Evolutionary conservation across 2,329 filamentous ascomycete species (phyloP), one percentile per base, ranked within the genome.

Genomic region (Grosmannia clavigera): DNA sequence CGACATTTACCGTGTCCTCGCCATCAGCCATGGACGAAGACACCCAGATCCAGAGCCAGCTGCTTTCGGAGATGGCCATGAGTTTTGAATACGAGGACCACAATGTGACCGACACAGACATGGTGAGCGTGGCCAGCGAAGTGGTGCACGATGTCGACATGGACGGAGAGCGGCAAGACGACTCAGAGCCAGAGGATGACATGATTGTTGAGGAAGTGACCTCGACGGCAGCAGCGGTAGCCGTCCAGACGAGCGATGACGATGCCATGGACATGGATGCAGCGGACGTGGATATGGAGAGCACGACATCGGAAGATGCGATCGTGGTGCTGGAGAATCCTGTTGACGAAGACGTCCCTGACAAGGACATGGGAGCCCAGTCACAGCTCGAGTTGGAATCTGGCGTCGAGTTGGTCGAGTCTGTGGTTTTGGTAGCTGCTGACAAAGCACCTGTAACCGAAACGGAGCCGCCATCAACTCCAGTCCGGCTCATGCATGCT

Each of bases 41-140:
- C 46, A 58, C 63, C 5, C 61, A 65, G 52, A 57, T 65, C 11
- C 61, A 65, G 58, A 64, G 64, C 48, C 64, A 65, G 60, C 43
- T 65, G 10, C 29, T 64, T 46, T 61, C 63, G 19, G 64, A 65
- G 48, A 60, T 65, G 60, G 62, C 59, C 0, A 63, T 65, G 60
- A 63, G 61, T 51, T 61, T 63, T 7, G 61, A 65, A 38, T 12
- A 60, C 22, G 22, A 48, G 5, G 12, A 40, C 50, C 7, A 1
- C 51, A 7, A 56, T 7, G 9, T 14, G 14, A 12, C 9, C 5
- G 61, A 63, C 25, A 46, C 53, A 25, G 62, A 63, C 12, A 62
- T 62, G 61, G 38, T 43, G 11, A 58, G 58, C n/a, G 60, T 63
- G 9, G 22, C 29, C 7, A 58, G 35, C 38, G 51, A 46, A 16